Evolutionary conservation across 202 grass and related monocot species (phyloP).

Genomic region (Dendrocalamus latiflorus): DNA sequence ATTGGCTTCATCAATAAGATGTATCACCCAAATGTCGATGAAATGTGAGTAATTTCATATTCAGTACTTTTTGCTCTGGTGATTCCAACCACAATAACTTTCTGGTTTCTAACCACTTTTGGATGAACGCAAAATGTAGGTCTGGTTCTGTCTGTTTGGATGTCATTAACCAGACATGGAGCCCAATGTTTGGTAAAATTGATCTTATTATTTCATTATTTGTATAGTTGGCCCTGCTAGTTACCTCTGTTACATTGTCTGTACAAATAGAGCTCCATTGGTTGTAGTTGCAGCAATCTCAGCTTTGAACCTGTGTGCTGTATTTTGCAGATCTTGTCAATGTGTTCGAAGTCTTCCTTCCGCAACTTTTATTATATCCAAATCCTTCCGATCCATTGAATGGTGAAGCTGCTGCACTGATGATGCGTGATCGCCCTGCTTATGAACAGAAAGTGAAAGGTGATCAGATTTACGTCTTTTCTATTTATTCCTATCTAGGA

Average conservation of each 20-base stretch:
- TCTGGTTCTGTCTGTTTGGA: conserved; percentile 65
- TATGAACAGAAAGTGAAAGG: conserved; percentile 81
- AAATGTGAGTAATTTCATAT: conserved; percentile 43
- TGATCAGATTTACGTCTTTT: not conserved
- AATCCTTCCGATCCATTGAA: conserved; percentile 72
- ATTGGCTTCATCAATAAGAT: conserved; percentile 70
- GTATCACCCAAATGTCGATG: conserved; percentile 72
- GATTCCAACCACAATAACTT: not conserved
- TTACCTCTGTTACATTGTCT: not conserved
- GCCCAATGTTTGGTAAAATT: conserved; percentile 68
- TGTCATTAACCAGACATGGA: conserved; percentile 73
- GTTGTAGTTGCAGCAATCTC: not conserved
- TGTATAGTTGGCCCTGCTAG: not conserved
- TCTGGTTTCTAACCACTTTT: not conserved
- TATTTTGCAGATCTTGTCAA: conserved; percentile 60
- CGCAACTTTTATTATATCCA: conserved; percentile 56
- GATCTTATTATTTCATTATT: not conserved
- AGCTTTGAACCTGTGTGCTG: not conserved
- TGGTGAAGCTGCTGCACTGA: conserved; percentile 56
- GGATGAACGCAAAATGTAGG: conserved; percentile 28
- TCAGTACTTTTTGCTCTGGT: not conserved
- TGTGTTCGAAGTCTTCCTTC: conserved; percentile 60
- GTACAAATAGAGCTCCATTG: not conserved
- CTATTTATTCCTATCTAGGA: not conserved
- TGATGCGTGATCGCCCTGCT: conserved; percentile 59